phyloP scores from a whole-genome alignment of 164 flowering plant genomes.

The Berberis thunbergii region DNA sequence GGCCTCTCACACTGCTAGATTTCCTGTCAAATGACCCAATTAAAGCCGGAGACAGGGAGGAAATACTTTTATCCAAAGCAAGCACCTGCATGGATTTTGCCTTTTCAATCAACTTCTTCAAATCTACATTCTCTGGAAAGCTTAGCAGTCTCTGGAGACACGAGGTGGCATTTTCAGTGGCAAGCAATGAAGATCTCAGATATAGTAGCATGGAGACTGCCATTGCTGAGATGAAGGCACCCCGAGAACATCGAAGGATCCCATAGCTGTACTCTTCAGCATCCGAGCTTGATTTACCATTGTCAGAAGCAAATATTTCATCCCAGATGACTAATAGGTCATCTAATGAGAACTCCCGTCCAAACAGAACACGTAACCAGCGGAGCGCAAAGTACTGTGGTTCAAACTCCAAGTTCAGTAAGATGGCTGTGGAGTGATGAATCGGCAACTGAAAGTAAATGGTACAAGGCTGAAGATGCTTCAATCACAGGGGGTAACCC shows the following conservation, averaged over 20 bases:
- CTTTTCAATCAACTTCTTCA: slow-evolving; percentile 57
- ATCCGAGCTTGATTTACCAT: slow-evolving; percentile 20
- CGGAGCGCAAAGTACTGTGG: slow-evolving; percentile 97
- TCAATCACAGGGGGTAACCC: slow-evolving; percentile 77
- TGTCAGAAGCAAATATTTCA: slow-evolving; percentile 70
- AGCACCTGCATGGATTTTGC: slow-evolving; percentile 67
- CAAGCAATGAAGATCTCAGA: slow-evolving; percentile 78
- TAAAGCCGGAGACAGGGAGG: slow-evolving; percentile 16
- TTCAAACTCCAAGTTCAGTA: slow-evolving; percentile 87
- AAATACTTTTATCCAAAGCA: slow-evolving; percentile 40
- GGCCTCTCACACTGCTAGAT: slow-evolving; percentile 32
- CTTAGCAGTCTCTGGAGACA: slow-evolving; percentile 81
- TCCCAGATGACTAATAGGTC: slow-evolving; percentile 83
- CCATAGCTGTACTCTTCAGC: slow-evolving; percentile 24
- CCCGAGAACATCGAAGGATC: slow-evolving; percentile 51
- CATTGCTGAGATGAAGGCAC: slow-evolving; percentile 69
- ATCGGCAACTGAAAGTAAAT: slow-evolving; percentile 75
- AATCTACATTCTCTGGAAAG: slow-evolving; percentile 54
- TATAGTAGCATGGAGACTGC: slow-evolving; percentile 88
- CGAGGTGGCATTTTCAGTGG: slow-evolving; percentile 77
- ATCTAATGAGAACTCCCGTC: slow-evolving; percentile 77
- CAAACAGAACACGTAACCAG: slow-evolving; percentile 88
- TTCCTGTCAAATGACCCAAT: slow-evolving; percentile 20
- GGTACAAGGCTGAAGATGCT: slow-evolving; percentile 83
- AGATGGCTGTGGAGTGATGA: slow-evolving; percentile 77